Percentiles rank a stretch among this genome's conserved stretches.
Evolutionary conservation across 179 eudicot species (phyloP).

Genomic region (Beta lomatogona): DNA sequence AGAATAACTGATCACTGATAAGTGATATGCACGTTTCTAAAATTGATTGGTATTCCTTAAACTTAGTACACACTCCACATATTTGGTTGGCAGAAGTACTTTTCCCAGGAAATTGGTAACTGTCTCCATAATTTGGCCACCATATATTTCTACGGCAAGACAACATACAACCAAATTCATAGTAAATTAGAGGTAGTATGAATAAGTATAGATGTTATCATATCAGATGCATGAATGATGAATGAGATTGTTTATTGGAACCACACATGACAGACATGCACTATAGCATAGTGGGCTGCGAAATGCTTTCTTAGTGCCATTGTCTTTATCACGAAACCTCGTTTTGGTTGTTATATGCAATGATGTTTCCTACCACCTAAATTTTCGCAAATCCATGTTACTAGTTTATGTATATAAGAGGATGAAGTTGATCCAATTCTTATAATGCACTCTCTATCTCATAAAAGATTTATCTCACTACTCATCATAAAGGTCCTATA

Average conservation of each 20-base stretch:
- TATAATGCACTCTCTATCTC: neutral
- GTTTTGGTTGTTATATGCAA: slow-evolving; percentile 12
- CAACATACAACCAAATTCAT: slow-evolving; percentile 7
- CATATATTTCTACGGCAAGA: neutral
- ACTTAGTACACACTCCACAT: neutral
- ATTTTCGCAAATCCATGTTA: neutral
- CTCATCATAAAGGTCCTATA: neutral
- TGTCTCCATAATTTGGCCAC: neutral
- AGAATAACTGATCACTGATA: neutral
- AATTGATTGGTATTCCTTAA: neutral
- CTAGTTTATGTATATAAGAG: neutral
- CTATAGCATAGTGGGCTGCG: neutral
- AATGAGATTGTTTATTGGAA: slow-evolving; percentile 9
- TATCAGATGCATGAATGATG: slow-evolving; percentile 11
- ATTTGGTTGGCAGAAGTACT: slow-evolving; percentile 8
- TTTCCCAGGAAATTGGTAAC: neutral
- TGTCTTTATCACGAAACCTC: slow-evolving; percentile 16
- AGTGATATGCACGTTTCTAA: neutral
- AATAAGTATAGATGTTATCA: neutral
- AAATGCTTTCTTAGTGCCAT: slow-evolving; percentile 3
- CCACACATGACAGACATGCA: neutral
- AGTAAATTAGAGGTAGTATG: neutral
- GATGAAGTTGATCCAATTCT: neutral
- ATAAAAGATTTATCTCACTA: neutral
- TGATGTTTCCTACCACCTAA: neutral